phyloP scores from a whole-genome alignment of 805 yeast species.

The Saccharomycopsis schoenii region DNA sequence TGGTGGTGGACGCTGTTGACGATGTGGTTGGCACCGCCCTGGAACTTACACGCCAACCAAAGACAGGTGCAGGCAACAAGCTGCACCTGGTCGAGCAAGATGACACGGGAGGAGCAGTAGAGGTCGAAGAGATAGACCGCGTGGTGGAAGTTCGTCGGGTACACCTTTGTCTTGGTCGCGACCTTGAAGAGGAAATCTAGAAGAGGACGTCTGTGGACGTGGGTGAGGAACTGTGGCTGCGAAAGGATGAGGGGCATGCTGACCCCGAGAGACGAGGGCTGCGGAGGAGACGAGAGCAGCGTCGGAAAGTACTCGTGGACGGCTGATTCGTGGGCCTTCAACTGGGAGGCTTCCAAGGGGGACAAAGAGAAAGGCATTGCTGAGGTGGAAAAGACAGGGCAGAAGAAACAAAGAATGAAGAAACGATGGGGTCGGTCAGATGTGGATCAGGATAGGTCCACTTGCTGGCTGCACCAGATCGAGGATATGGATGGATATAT shows the following conservation, averaged over 20 bases:
- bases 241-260: slow-evolving; percentile 26
- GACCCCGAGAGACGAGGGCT: slow-evolving; percentile 76
- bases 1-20: slow-evolving; percentile 40
- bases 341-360: slow-evolving; percentile 27
- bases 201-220: slow-evolving; percentile 53
- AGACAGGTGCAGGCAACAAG: slow-evolving; percentile 84
- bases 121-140: slow-evolving; percentile 76
- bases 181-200: slow-evolving; percentile 74
- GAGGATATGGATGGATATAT: too few relatives aligned
- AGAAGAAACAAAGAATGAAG: background rate
- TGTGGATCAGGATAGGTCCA: background rate
- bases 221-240: slow-evolving; percentile 28
- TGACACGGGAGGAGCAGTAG: slow-evolving; percentile 80
- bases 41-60: slow-evolving; percentile 84
- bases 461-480: too few relatives aligned
- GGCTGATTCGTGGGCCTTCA: slow-evolving; percentile 34
- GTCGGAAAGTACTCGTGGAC: slow-evolving; percentile 37
- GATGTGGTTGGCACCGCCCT: slow-evolving; percentile 64
- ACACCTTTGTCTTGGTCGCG: slow-evolving; percentile 49
- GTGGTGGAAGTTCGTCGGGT: slow-evolving; percentile 58
- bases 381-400: background rate
- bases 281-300: slow-evolving; percentile 36
- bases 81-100: slow-evolving; percentile 77
- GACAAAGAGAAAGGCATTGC: background rate
- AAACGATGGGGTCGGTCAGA: background rate